Evolutionary conservation across 176 grass and related monocot species (phyloP).

Genomic region (Sorghum bicolor): DNA sequence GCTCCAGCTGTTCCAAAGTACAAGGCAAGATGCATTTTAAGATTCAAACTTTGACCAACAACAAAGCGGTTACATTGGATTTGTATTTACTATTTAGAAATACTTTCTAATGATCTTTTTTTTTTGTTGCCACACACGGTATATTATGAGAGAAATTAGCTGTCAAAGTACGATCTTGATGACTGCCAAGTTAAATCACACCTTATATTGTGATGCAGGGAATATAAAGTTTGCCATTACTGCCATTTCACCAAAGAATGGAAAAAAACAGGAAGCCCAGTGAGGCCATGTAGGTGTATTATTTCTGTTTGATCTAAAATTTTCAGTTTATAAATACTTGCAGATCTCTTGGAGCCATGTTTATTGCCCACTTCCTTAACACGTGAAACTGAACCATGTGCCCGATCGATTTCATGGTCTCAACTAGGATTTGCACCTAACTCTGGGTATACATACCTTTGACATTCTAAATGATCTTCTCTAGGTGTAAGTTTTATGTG

Average conservation of each 20-base stretch:
- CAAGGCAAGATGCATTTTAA: neutral
- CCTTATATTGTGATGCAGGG: neutral
- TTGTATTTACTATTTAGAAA: neutral
- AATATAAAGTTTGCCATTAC: neutral
- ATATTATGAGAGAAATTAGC: neutral
- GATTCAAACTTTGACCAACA: neutral
- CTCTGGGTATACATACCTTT: slow-evolving; percentile 48
- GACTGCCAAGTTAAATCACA: neutral
- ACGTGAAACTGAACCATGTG: slow-evolving; percentile 59
- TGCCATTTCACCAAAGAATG: neutral
- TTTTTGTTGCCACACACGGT: neutral
- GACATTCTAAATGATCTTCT: neutral
- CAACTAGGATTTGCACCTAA: slow-evolving; percentile 75
- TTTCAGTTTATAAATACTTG: slow-evolving; percentile 33
- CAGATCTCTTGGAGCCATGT: slow-evolving; percentile 77
- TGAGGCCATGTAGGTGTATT: neutral
- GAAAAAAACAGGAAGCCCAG: neutral
- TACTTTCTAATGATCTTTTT: neutral
- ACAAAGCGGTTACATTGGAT: neutral
- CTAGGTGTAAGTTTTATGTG: neutral
- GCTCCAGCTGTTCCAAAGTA: neutral
- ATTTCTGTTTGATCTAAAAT: slow-evolving; percentile 4
- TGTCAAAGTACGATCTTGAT: neutral
- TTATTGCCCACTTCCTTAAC: slow-evolving; percentile 67
- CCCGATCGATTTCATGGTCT: slow-evolving; percentile 88